phyloP scores from a whole-genome alignment of 805 yeast species.

The Schwanniomyces pseudopolymorphus region DNA sequence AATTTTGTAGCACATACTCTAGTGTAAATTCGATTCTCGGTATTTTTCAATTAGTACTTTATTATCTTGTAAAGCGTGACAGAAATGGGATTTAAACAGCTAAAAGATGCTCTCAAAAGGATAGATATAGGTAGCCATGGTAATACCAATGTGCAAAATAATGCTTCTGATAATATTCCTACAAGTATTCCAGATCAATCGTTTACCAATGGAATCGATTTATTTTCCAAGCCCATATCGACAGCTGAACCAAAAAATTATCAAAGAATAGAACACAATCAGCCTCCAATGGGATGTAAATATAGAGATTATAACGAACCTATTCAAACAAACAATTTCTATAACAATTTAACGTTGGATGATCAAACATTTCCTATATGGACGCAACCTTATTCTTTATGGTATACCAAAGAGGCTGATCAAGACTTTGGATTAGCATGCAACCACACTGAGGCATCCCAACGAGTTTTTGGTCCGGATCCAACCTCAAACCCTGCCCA shows the following conservation, averaged over 20 bases:
- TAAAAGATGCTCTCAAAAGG: constrained; percentile 22
- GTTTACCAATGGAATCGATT: constrained; percentile 16
- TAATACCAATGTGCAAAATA: neutral
- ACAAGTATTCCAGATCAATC: neutral
- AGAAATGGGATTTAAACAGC: constrained; percentile 25
- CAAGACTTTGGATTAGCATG: constrained; percentile 64
- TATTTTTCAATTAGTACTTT: neutral
- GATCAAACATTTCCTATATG: constrained; percentile 69
- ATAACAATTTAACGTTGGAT: constrained; percentile 67
- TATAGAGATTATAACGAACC: constrained; percentile 33
- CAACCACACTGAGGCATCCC: constrained; percentile 57
- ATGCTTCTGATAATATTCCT: neutral
- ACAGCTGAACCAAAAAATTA: constrained; percentile 45
- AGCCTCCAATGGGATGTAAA: constrained; percentile 32
- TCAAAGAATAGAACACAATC: constrained; percentile 30
- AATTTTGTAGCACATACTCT: too few relatives aligned
- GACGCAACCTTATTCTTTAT: constrained; percentile 80
- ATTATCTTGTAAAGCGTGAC: neutral
- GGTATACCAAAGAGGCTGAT: constrained; percentile 53
- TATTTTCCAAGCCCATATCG: constrained; percentile 44
- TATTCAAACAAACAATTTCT: constrained; percentile 76
- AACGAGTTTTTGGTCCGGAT: constrained; percentile 71
- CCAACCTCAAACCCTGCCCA: constrained; percentile 51
- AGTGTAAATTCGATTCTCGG: neutral
- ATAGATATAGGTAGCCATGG: constrained; percentile 8